These are phyloP conservation scores for Metschnikowia koreensis DNA, from an alignment of 805 yeast genomes.

Conservation along the genomic window DNA sequence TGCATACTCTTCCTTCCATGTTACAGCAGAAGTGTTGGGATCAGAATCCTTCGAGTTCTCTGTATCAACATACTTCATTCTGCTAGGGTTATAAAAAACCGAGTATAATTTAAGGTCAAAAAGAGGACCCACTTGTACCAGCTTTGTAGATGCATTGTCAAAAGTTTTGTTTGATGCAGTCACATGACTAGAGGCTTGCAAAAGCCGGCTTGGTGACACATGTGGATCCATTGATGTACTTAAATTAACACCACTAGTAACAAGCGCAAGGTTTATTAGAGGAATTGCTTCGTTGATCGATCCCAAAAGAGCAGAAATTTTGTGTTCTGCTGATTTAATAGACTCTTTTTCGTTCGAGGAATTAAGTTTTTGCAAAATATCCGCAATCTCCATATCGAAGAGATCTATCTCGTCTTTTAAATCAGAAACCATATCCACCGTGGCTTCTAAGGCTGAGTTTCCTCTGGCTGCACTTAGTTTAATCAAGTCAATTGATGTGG, in stretches of 20 bases:
- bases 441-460: conserved; percentile 53
- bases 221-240: conserved; percentile 47
- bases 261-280: conserved; percentile 58
- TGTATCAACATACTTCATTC: conserved; percentile 31
- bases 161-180: conserved; percentile 35
- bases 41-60: not conserved
- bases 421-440: conserved; percentile 52
- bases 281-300: conserved; percentile 71
- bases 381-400: conserved; percentile 51
- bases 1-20: conserved; percentile 75
- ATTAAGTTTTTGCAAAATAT: conserved; percentile 32
- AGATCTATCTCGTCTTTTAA: conserved; percentile 56
- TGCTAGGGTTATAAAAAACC: conserved; percentile 57
- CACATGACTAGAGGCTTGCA: conserved; percentile 58
- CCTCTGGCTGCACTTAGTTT: conserved; percentile 62
- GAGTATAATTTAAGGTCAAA: conserved; percentile 59
- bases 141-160: not conserved
- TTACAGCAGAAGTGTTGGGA: conserved; percentile 30
- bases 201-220: conserved; percentile 61
- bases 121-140: conserved; percentile 52
- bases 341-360: conserved; percentile 35
- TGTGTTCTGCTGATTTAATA: conserved; percentile 45
- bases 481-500: conserved; percentile 67
- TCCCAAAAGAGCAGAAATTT: conserved; percentile 46
- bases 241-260: conserved; percentile 66